These are phyloP conservation scores for Leccinum ochraceum DNA, from an alignment of 768 basidiomycete genomes.

Conservation along the genomic window DNA sequence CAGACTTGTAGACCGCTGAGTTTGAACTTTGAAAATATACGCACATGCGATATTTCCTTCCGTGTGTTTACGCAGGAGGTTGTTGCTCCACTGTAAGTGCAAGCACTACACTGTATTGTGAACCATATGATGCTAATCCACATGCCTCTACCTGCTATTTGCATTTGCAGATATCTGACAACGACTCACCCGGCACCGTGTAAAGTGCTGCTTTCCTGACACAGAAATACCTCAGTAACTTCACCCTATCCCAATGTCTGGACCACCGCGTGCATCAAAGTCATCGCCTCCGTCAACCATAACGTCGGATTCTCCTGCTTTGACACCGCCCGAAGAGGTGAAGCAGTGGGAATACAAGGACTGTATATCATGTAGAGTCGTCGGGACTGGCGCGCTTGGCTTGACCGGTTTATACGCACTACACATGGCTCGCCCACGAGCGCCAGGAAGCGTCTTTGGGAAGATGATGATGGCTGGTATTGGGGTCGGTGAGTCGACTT, in stretches of 20 bases:
- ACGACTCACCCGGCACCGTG: too few relatives aligned
- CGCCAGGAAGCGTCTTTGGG: constrained; percentile 60
- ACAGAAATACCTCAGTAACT: not conserved
- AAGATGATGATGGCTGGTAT: constrained; percentile 63
- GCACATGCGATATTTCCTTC: too few relatives aligned
- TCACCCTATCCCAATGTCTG: constrained; percentile 18
- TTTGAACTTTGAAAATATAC: too few relatives aligned
- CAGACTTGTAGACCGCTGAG: too few relatives aligned
- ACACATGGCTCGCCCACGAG: constrained; percentile 58
- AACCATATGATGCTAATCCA: too few relatives aligned
- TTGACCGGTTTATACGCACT: constrained; percentile 69
- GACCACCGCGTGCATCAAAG: constrained; percentile 16
- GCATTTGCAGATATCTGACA: not conserved
- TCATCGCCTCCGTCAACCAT: not conserved
- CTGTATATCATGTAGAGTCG: constrained; percentile 69
- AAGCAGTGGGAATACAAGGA: constrained; percentile 40
- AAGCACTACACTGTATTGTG: too few relatives aligned
- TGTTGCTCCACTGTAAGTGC: too few relatives aligned
- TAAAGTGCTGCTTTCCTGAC: not conserved
- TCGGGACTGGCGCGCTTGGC: constrained; percentile 64
- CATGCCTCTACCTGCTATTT: too few relatives aligned
- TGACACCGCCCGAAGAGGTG: constrained; percentile 7
- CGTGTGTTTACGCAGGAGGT: too few relatives aligned
- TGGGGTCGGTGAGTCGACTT: constrained; percentile 49
- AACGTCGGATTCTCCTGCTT: constrained; percentile 1